These are phyloP conservation scores for Xylariaceae sp. DNA, from an alignment of 2,329 filamentous ascomycete species.

Conservation along the genomic window DNA sequence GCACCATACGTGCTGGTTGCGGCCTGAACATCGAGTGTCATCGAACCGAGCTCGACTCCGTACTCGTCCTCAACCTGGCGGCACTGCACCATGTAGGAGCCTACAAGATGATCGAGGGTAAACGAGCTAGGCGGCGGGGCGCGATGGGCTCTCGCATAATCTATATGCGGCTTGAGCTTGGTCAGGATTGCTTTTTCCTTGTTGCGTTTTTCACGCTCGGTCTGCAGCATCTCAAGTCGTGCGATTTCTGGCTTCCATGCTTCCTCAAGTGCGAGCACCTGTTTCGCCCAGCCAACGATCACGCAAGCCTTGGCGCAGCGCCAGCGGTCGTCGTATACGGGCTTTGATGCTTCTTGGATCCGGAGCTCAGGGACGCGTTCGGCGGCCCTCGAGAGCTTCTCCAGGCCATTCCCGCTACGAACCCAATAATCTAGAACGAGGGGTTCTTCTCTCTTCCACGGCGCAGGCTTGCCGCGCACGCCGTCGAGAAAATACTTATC, in stretches of 20 bases:
- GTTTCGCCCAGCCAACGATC: conserved; percentile 17
- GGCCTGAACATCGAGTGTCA: conserved; percentile 16
- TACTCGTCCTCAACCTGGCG: conserved; percentile 12
- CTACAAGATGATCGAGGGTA: conserved; percentile 3
- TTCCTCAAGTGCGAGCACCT: neutral
- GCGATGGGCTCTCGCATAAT: conserved; percentile 13
- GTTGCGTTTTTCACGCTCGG: neutral
- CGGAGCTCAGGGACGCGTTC: conserved; percentile 1
- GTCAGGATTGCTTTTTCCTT: conserved; percentile 14
- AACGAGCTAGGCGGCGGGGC: neutral
- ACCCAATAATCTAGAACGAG: neutral
- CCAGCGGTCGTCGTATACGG: neutral
- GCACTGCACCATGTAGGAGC: conserved; percentile 21
- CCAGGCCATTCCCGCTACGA: neutral
- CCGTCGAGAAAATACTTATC: conserved; percentile 22
- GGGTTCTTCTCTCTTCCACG: conserved; percentile 1
- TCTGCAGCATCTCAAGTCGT: neutral
- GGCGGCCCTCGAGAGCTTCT: conserved; percentile 3
- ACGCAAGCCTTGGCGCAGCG: neutral
- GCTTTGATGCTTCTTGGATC: neutral
- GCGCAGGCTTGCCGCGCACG: conserved; percentile 4
- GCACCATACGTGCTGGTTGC: conserved; percentile 18
- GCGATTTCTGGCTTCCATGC: conserved; percentile 1
- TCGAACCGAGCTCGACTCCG: neutral
- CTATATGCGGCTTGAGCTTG: conserved; percentile 18